phyloP scores from a whole-genome alignment of 805 yeast species.

The Saccharomycopsis malanga region DNA sequence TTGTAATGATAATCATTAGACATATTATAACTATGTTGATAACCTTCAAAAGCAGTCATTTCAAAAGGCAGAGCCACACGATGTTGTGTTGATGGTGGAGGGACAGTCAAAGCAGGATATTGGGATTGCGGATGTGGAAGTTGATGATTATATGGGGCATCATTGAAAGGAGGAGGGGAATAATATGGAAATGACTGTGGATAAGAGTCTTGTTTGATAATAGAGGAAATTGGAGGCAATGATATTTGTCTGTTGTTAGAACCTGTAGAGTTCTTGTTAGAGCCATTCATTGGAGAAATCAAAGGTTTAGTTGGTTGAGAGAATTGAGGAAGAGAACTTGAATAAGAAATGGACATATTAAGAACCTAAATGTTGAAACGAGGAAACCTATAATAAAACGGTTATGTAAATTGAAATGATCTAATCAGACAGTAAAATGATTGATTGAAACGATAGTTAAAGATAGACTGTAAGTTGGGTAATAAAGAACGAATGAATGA shows the following conservation, averaged over 20 bases:
- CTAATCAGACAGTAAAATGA: too few species aligned
- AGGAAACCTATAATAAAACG: too few species aligned
- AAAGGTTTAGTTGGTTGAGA: not conserved
- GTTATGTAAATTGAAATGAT: too few species aligned
- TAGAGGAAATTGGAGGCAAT: constrained; percentile 16
- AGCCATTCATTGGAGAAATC: not conserved
- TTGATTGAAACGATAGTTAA: too few species aligned
- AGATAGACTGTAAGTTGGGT: too few species aligned
- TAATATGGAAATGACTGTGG: not conserved
- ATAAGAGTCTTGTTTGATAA: constrained; percentile 7
- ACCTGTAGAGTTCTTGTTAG: not conserved
- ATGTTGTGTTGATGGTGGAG: not conserved
- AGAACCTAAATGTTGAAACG: too few species aligned
- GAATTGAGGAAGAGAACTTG: not conserved
- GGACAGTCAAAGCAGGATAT: constrained; percentile 1
- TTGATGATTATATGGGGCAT: not conserved
- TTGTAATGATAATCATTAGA: not conserved
- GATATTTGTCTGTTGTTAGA: constrained; percentile 6
- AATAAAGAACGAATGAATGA: too few species aligned
- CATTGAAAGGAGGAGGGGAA: not conserved
- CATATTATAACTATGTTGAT: not conserved
- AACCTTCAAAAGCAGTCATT: not conserved
- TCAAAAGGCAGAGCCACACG: not conserved
- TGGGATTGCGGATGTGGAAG: not conserved
- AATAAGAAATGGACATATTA: constrained; percentile 2